These are phyloP conservation scores for Cyclotella atomus DNA, from an alignment of 108 stramenopile species.

Conservation along the genomic window DNA sequence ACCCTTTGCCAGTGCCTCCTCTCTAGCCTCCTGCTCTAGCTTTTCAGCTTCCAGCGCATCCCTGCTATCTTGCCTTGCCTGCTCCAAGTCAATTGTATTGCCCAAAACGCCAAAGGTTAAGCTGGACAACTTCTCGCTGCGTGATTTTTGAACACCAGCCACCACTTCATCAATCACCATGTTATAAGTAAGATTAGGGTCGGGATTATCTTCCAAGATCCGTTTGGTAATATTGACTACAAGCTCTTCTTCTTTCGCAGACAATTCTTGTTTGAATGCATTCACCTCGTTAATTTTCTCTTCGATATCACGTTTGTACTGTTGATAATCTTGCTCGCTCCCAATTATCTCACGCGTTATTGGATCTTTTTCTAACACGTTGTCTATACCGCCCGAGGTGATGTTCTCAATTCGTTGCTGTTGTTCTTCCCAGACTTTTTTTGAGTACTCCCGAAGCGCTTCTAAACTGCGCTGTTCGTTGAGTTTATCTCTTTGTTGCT, in stretches of 20 bases:
- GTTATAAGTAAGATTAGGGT: background rate
- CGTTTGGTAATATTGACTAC: background rate
- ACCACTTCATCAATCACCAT: slow-evolving; percentile 7
- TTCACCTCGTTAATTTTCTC: background rate
- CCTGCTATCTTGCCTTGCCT: slow-evolving; percentile 10
- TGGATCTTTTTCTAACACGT: slow-evolving; percentile 4
- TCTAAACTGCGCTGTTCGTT: slow-evolving; percentile 3
- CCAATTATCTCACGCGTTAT: slow-evolving; percentile 10
- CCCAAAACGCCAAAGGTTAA: slow-evolving; percentile 27
- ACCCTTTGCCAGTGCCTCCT: slow-evolving; percentile 2
- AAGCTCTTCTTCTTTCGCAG: slow-evolving; percentile 4
- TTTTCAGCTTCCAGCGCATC: slow-evolving; percentile 15
- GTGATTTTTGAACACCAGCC: background rate
- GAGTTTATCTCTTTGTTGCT: background rate
- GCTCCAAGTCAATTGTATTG: slow-evolving; percentile 43
- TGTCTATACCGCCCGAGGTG: background rate
- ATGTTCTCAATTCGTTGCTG: background rate
- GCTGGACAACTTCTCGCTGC: slow-evolving; percentile 16
- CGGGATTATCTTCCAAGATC: background rate
- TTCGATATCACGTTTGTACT: background rate
- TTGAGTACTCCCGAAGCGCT: background rate
- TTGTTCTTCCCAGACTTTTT: background rate
- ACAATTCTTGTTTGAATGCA: background rate
- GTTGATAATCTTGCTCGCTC: background rate
- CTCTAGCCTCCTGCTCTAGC: slow-evolving; percentile 12